Evolutionary conservation across 2,329 filamentous ascomycete species (phyloP).

Genomic region (Trichoderma lentiforme): DNA sequence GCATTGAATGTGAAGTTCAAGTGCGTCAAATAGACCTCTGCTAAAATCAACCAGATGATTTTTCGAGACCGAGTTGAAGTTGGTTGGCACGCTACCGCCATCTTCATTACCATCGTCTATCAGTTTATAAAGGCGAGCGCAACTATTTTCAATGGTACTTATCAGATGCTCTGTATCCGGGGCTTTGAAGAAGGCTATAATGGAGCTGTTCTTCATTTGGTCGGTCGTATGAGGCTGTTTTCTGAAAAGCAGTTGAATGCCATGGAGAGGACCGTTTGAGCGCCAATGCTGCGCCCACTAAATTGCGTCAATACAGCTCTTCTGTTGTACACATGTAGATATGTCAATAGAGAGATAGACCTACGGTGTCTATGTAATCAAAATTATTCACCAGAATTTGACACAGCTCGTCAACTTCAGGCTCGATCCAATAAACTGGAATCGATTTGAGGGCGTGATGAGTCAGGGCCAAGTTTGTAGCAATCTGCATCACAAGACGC

Average conservation of each 20-base stretch:
- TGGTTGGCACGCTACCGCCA: neutral
- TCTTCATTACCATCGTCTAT: neutral
- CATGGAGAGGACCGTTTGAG: neutral
- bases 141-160: neutral
- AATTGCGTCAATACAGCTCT: fast-evolving
- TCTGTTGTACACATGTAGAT: neutral
- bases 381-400: neutral
- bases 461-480: neutral
- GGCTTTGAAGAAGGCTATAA: neutral
- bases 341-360: neutral
- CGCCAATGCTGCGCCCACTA: neutral
- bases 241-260: fast-evolving
- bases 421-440: neutral
- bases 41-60: neutral
- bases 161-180: neutral
- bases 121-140: neutral
- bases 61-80: neutral
- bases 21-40: neutral
- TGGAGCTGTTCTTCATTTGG: neutral
- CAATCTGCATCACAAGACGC: neutral
- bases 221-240: neutral
- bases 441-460: neutral
- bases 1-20: neutral
- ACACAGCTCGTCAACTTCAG: neutral
- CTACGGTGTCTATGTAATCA: fast-evolving